Evolutionary conservation across 177 flowering plant species (phyloP).

Genomic region (Telopea speciosissima): DNA sequence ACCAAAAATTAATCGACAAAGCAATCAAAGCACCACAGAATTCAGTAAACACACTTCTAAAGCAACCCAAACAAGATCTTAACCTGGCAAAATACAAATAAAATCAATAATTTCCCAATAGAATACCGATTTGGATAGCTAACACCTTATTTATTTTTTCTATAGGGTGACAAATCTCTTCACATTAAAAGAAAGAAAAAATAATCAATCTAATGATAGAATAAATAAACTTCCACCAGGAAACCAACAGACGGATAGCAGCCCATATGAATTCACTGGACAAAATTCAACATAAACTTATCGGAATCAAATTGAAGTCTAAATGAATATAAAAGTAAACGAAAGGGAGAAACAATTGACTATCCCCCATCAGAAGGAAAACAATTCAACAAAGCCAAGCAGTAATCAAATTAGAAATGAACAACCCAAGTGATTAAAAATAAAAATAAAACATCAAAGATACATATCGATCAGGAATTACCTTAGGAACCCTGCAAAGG

Average conservation of each 20-base stretch:
- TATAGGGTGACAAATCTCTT: no score
- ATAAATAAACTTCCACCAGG: no score
- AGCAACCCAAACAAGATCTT: not conserved
- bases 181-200: no score
- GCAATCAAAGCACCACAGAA: not conserved
- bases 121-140: no score
- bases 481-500: slow-evolving; percentile 28
- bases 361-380: not conserved
- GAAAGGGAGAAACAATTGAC: not conserved
- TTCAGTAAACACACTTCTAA: not conserved
- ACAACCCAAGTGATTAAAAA: slow-evolving; percentile 1
- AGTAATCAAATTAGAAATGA: not conserved
- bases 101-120: no score
- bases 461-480: slow-evolving; percentile 8
- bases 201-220: no score
- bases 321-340: not conserved
- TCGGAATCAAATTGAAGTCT: no score
- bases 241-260: no score
- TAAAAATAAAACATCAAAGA: slow-evolving; percentile 4
- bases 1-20: not conserved
- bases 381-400: not conserved
- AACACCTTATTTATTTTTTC: no score
- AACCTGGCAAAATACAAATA: not conserved
- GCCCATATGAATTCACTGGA: no score
- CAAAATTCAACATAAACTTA: no score